Evolutionary conservation across 805 yeast species (phyloP).

Genomic region (Naumovozyma baii): DNA sequence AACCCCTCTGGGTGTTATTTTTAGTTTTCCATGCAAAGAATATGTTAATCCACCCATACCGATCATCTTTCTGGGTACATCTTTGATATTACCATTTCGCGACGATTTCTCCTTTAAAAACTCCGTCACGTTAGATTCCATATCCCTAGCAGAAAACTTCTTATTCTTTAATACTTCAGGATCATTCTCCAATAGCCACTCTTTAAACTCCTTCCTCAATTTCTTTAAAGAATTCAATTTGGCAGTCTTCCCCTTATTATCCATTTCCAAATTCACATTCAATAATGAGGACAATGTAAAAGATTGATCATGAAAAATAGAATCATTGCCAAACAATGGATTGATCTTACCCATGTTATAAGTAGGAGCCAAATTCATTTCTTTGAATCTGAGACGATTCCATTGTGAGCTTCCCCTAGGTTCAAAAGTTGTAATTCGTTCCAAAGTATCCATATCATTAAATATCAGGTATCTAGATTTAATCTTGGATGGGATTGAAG

Average conservation of each 20-base stretch:
- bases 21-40: slow-evolving; percentile 54
- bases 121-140: slow-evolving; percentile 33
- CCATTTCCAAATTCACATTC: slow-evolving; percentile 6
- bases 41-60: slow-evolving; percentile 77
- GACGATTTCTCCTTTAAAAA: slow-evolving; percentile 28
- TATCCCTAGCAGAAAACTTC: slow-evolving; percentile 25
- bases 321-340: slow-evolving; percentile 27
- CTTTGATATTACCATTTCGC: slow-evolving; percentile 1
- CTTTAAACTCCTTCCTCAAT: slow-evolving; percentile 40
- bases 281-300: slow-evolving; percentile 17
- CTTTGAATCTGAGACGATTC: slow-evolving; percentile 58
- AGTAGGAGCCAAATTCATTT: slow-evolving; percentile 42
- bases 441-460: slow-evolving; percentile 58
- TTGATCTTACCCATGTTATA: slow-evolving; percentile 22
- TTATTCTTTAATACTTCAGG: slow-evolving; percentile 34
- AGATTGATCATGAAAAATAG: slow-evolving; percentile 6
- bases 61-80: slow-evolving; percentile 30
- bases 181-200: slow-evolving; percentile 43
- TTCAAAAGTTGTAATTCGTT: slow-evolving; percentile 64
- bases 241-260: not conserved
- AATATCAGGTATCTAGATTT: slow-evolving; percentile 51
- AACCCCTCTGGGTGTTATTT: slow-evolving; percentile 63
- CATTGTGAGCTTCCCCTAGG: slow-evolving; percentile 46
- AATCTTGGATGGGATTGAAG: slow-evolving; percentile 53
- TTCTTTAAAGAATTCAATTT: slow-evolving; percentile 4